Conservation (phyloP, 441 rosid genomes). For the Pelargonium australe region DNA sequence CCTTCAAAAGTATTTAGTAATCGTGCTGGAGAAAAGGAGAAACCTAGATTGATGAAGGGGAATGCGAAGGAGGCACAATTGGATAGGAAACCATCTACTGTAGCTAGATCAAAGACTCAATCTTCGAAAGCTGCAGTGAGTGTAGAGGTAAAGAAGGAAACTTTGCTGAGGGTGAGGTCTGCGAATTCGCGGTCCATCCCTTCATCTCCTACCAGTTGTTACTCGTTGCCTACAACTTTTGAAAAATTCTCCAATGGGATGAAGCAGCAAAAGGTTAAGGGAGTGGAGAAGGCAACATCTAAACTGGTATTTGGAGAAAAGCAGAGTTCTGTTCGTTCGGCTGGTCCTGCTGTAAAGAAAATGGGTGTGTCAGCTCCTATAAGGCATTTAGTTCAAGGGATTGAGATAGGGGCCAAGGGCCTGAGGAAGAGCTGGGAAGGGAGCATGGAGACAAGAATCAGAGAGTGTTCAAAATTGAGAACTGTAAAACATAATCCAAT, state of each 20-base stretch:
- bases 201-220: conserved; percentile 82
- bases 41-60: conserved; percentile 23
- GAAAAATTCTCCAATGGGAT: conserved; percentile 76
- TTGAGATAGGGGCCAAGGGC: conserved; percentile 81
- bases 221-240: conserved; percentile 76
- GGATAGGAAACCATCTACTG: conserved; percentile 10
- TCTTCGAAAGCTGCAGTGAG: conserved; percentile 31
- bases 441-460: conserved; percentile 54
- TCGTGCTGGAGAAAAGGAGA: not conserved
- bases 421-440: conserved; percentile 98
- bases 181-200: conserved; percentile 66
- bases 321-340: conserved; percentile 37
- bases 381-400: conserved; percentile 59
- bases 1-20: not conserved
- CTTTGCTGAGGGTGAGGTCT: conserved; percentile 43
- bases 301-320: conserved; percentile 44
- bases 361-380: conserved; percentile 35
- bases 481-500: conserved; percentile 39
- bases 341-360: conserved; percentile 47
- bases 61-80: conserved; percentile 31
- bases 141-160: conserved; percentile 58
- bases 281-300: conserved; percentile 43
- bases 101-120: conserved; percentile 62
- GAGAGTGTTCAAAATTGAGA: conserved; percentile 43
- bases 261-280: conserved; percentile 62